Base-by-base conservation (phyloP, 2,329 filamentous ascomycete genomes). In the Akanthomyces lecanii region DNA sequence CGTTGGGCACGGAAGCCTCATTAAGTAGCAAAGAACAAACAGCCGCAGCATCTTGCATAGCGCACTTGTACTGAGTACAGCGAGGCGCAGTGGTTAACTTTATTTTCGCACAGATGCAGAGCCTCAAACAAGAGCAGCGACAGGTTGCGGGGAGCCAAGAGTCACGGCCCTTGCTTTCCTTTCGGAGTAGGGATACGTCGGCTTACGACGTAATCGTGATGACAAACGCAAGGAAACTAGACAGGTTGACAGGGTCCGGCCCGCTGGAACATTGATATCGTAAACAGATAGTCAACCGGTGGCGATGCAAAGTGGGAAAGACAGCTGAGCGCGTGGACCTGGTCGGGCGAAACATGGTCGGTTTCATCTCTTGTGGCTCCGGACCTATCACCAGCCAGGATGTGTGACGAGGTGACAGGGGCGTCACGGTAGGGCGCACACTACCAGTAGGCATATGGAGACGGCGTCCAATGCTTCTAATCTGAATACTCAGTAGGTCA, bases 331-430 rank as follows among this genome's bases (percentile, higher is more conserved):
- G 56, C 42, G 55, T 28, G 45, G 59, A 10, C 30, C 38, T 53
- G 36, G 64, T 47, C 42, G 28, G 65, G 62, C 69, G 69, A 71
- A 70, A 71, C 69, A 64, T 64, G 62, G 66, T 65, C 62, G 61
- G 69, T 71, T 71, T 71, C 69, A 70, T 56, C 63, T 61, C 66
- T 61, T 52, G 64, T 63, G 58, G 56, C 55, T 59, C 47, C 55
- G 50, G 60, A 53, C 66, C 69, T 64, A 68, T 69, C 65, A 65
- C 40, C 60, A 16, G 38, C 59, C 28, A 40, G 50, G 36, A 18
- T 38, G 25, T 28, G 38, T n/a, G 33, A 53, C 56, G 33, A 50
- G 12, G n/a, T 16, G 33, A 48, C 28, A 50, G 23, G n/a, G 40
- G 60, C 10, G 18, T 5, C 30, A 50, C 6, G 44, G 21, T 5